Evolutionary conservation across 129 eudicot species (phyloP).

Genomic region (Smallanthus sonchifolius): DNA sequence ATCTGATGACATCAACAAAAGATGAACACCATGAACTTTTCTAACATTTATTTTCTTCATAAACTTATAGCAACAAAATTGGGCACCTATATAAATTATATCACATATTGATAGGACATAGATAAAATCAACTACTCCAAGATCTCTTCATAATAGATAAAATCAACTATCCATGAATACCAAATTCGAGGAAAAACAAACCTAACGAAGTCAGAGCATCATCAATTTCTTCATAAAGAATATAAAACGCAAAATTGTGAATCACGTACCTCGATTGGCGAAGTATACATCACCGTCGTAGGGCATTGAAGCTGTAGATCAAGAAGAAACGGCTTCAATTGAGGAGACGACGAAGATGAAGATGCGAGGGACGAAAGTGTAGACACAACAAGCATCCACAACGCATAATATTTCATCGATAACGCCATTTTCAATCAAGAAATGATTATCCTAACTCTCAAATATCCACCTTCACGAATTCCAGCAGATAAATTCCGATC

Average conservation of each 20-base stretch:
- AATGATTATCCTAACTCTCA: not conserved
- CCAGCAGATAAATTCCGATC: slow-evolving; percentile 6
- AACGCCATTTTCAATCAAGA: slow-evolving; percentile 18
- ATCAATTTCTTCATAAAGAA: slow-evolving; percentile 7
- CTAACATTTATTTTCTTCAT: not conserved
- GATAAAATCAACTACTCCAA: not conserved
- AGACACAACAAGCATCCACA: slow-evolving; percentile 13
- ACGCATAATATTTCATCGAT: slow-evolving; percentile 12
- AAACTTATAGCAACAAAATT: not conserved
- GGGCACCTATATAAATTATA: not conserved
- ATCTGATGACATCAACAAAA: not conserved
- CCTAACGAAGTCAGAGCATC: not conserved
- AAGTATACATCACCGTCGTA: slow-evolving; percentile 17
- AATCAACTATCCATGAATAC: not conserved
- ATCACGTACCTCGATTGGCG: slow-evolving; percentile 23
- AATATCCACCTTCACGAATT: not conserved
- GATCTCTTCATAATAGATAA: not conserved
- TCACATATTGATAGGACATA: not conserved
- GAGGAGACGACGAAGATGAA: slow-evolving; percentile 9
- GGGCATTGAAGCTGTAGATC: slow-evolving; percentile 36
- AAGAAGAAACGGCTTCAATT: slow-evolving; percentile 20
- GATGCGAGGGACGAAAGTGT: slow-evolving; percentile 8
- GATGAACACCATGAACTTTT: not conserved
- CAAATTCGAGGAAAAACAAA: not conserved
- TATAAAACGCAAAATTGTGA: not conserved